Percentiles rank a stretch among this genome's conserved stretches.
Conservation (phyloP, 306 rosid species). For the Glycine soja region DNA sequence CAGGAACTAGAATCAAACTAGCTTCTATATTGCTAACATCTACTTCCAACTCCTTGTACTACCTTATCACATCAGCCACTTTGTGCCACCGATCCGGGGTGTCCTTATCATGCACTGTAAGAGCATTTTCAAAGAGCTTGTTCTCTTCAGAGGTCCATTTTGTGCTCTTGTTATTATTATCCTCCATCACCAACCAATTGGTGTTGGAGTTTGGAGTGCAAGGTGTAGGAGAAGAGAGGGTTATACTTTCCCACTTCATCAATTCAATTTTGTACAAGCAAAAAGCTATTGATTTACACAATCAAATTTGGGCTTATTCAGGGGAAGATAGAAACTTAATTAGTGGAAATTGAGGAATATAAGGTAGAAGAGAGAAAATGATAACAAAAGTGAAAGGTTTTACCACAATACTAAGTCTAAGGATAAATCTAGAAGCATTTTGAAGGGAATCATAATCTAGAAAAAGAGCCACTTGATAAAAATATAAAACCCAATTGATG, state of each 20-base stretch:
- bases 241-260: conserved; percentile 80
- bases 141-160: conserved; percentile 86
- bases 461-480: conserved; percentile 61
- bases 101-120: conserved; percentile 78
- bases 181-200: conserved; percentile 58
- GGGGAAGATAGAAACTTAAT: conserved; percentile 26
- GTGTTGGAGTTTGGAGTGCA: conserved; percentile 47
- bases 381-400: conserved; percentile 44
- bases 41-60: conserved; percentile 72
- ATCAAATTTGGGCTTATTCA: not conserved
- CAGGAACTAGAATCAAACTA: conserved; percentile 82
- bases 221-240: conserved; percentile 58
- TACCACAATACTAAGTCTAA: no score
- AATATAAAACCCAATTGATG: conserved; percentile 38
- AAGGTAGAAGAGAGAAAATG: conserved; percentile 40
- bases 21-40: conserved; percentile 91
- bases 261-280: not conserved
- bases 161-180: conserved; percentile 46
- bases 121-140: conserved; percentile 88
- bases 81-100: conserved; percentile 84
- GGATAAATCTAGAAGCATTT: not conserved
- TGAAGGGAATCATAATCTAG: conserved; percentile 79
- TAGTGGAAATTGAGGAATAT: conserved; percentile 43
- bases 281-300: conserved; percentile 40
- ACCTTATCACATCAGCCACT: conserved; percentile 87